Percentiles rank a stretch among this genome's conserved stretches.
Conservation (phyloP, 2,329 filamentous ascomycete genomes). For the Venturia asperata region DNA sequence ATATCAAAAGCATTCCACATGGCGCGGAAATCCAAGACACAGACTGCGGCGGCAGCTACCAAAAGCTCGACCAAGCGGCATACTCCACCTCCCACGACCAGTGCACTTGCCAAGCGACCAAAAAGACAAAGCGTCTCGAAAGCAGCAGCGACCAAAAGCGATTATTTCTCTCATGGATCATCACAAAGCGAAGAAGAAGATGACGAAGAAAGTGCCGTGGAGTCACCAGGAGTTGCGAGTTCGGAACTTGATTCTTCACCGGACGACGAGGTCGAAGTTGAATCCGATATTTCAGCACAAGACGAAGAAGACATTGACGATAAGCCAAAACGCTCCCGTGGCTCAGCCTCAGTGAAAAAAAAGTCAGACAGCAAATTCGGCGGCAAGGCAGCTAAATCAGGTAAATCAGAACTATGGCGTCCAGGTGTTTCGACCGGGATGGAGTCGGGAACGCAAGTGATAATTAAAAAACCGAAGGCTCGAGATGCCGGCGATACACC, state of each 20-base stretch:
- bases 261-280: conserved; percentile 23
- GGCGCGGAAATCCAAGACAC: conserved; percentile 28
- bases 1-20: conserved; percentile 22
- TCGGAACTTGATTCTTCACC: conserved; percentile 25
- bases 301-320: conserved; percentile 24
- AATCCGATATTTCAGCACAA: conserved; percentile 22
- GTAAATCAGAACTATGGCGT: conserved; percentile 45
- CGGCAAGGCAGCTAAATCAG: conserved; percentile 23
- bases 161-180: conserved; percentile 29
- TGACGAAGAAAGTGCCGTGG: conserved; percentile 24
- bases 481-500: conserved; percentile 51
- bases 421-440: conserved; percentile 49
- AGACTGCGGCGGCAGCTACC: conserved; percentile 22
- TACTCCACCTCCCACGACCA: conserved; percentile 28
- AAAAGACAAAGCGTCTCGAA: conserved; percentile 15
- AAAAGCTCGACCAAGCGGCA: conserved; percentile 32
- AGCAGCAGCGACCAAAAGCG: conserved; percentile 28
- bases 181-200: conserved; percentile 40
- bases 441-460: conserved; percentile 52
- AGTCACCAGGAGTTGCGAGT: conserved; percentile 1
- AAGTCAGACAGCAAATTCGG: conserved; percentile 23
- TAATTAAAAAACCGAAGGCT: conserved; percentile 58
- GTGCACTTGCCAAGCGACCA: conserved; percentile 29
- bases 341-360: conserved; percentile 21
- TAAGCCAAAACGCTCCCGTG: conserved; percentile 26